A percentile compares a stretch with the other conserved stretches of the same genome.
These are phyloP conservation scores for Naganishia cerealis DNA, from an alignment of 1,284 basidiomycete genomes.

Conservation along the genomic window DNA sequence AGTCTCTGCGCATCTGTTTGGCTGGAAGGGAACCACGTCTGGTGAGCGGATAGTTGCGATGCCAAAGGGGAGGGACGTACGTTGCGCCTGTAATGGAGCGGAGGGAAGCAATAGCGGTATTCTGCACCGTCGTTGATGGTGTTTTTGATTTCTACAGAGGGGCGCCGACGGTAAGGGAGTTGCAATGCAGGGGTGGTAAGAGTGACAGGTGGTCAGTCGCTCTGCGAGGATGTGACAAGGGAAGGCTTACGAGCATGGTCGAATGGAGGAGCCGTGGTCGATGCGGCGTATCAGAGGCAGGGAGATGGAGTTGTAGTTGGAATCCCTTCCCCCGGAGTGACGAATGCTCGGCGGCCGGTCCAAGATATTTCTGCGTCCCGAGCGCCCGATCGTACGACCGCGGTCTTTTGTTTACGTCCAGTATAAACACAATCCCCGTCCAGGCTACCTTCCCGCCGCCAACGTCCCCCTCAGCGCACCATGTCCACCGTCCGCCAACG, in stretches of 20 bases:
- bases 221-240: neutral
- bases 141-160: conserved; percentile 14
- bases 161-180: neutral
- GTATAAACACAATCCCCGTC: no score
- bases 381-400: no score
- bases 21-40: conserved; percentile 33
- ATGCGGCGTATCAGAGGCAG: no score
- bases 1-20: conserved; percentile 44
- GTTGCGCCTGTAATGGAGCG: conserved; percentile 47
- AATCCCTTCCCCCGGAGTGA: no score
- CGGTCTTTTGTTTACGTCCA: no score
- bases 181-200: neutral
- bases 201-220: neutral
- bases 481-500: conserved; percentile 16
- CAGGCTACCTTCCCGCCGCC: no score
- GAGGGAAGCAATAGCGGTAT: conserved; percentile 41
- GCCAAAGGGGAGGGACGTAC: conserved; percentile 36
- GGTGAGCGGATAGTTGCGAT: neutral
- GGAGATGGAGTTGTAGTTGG: no score
- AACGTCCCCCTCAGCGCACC: neutral
- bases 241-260: neutral
- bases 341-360: no score
- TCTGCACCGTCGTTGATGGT: neutral
- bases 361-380: no score
- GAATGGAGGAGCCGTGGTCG: no score